Conservation (phyloP, 2,329 filamentous ascomycete genomes). For the Blastomyces silverae region DNA sequence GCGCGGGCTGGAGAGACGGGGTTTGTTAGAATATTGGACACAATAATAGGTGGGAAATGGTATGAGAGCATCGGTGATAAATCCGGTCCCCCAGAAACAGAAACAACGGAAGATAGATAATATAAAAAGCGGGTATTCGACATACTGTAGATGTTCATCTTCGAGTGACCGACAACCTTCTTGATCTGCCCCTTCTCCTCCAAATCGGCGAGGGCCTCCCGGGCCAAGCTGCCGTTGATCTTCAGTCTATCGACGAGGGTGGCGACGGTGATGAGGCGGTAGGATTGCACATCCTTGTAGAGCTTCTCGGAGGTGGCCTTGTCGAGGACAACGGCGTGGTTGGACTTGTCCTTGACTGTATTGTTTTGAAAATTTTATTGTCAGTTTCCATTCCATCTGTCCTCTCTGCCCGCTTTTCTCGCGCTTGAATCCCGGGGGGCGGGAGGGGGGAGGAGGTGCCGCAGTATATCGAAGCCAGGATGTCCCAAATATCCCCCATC, state of each 20-base stretch:
- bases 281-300: slow-evolving; percentile 99
- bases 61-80: not conserved
- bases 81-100: not conserved
- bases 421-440: not conserved
- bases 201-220: slow-evolving; percentile 80
- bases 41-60: not conserved
- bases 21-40: slow-evolving; percentile 12
- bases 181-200: slow-evolving; percentile 99
- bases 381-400: slow-evolving; percentile 21
- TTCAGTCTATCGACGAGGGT: slow-evolving; percentile 99
- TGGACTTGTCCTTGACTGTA: slow-evolving; percentile 99
- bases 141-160: slow-evolving; percentile 96
- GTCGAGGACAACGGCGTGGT: slow-evolving; percentile 97
- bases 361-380: slow-evolving; percentile 16
- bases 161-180: slow-evolving; percentile 93
- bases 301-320: slow-evolving; percentile 97
- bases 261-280: slow-evolving; percentile 97
- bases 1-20: slow-evolving; percentile 35
- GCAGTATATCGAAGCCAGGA: not conserved
- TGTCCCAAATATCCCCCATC: not conserved
- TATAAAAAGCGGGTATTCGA: slow-evolving; percentile 26
- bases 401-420: not conserved
- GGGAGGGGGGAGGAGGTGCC: not conserved
- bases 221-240: slow-evolving; percentile 98
- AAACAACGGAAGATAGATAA: not conserved